Base-by-base conservation (phyloP, 192 early-diverging fungal genomes). In the Dissophora globulifera region DNA sequence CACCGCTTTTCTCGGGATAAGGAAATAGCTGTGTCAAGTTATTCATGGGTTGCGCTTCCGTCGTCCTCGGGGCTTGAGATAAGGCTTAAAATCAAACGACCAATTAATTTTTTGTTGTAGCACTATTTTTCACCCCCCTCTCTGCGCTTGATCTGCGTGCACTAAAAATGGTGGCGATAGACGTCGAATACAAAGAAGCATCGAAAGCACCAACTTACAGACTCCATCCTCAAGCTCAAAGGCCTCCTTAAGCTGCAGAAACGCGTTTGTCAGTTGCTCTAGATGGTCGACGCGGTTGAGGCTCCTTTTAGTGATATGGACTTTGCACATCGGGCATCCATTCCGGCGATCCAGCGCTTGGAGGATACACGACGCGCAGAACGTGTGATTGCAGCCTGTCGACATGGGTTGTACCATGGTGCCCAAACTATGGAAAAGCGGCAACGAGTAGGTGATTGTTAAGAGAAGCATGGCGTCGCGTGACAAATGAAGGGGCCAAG, bases 21-120 rank as follows among this genome's bases (percentile, higher is more conserved):
- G 79, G 79, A 29, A 67, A 80, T 1, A 74, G 29, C 29, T 80
- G 79, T 7, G 79, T 67, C 26, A 80, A 35, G 23, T 80, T 80
- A 8, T 67, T 64, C 20, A 52, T 23, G 17, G 79, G 62, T 2
- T 74, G 58, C 13, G 64, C 25, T 3, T 62, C 51, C n/a, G 62
- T 75, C 30, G 49, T 35, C 20, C 64, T 57, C 0, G 62, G 69
- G 6, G 52, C 52, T 15, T 80, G 79, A 15, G 79, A 80, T 27
- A 80, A 25, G n/a, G 69, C 79, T 80, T 23, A n/a, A n/a, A n/a
- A n/a, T n/a, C n/a, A n/a, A n/a, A n/a, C n/a, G n/a, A n/a, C n/a
- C n/a, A n/a, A n/a, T n/a, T n/a, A n/a, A n/a, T n/a, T n/a, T n/a
- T n/a, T n/a, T n/a, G n/a, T n/a, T n/a, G n/a, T n/a, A n/a, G n/a